These are phyloP conservation scores for Climacium dendroides DNA, from an alignment of 225 moss, liverwort and hornwort species.

Conservation along the genomic window DNA sequence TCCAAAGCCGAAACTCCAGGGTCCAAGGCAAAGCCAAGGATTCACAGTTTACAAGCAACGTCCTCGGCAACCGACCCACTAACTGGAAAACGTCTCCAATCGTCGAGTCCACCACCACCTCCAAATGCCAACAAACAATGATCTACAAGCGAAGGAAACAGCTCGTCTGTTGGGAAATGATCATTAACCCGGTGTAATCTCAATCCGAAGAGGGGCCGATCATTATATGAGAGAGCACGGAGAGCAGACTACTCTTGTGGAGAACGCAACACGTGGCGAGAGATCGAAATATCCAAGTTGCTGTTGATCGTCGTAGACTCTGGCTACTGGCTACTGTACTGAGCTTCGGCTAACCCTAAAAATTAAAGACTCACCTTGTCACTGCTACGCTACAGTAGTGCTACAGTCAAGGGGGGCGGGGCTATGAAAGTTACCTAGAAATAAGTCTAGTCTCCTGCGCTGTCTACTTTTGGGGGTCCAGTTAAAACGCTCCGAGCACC, in stretches of 20 bases:
- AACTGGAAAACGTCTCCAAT: not conserved
- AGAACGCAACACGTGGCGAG: not conserved
- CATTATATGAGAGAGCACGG: not conserved
- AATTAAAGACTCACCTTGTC: not conserved
- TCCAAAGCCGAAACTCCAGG: not conserved
- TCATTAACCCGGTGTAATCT: not conserved
- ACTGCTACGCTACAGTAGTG: not conserved
- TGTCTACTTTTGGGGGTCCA: not conserved
- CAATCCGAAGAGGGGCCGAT: accelerated
- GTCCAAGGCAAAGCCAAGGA: not conserved
- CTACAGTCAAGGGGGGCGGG: not conserved
- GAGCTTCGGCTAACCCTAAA: not conserved
- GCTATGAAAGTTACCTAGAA: not conserved
- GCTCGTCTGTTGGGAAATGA: not conserved
- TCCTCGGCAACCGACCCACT: not conserved
- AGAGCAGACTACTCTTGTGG: too few relatives aligned
- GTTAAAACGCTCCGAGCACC: not conserved
- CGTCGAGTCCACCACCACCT: not conserved
- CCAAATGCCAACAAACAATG: not conserved
- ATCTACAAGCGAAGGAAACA: not conserved
- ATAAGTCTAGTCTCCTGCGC: not conserved
- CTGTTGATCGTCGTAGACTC: not conserved
- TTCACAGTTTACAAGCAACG: not conserved
- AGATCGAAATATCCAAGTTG: not conserved
- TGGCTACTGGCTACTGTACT: too few relatives aligned